phyloP scores from a whole-genome alignment of 2,329 filamentous ascomycete species.

The Fusarium graminum region DNA sequence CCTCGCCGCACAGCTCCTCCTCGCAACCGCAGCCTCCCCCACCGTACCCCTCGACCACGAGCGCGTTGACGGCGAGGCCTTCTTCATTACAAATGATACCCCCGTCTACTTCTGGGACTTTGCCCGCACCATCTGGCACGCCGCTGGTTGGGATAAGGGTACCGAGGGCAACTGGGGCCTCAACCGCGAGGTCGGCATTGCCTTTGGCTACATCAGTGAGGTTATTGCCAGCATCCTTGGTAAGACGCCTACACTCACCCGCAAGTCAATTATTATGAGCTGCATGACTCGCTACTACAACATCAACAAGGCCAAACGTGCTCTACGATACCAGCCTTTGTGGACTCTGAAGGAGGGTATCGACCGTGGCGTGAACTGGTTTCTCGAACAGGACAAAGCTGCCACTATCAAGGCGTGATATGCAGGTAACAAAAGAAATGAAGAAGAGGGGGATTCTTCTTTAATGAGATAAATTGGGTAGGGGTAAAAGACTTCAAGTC shows the following conservation, averaged over 20 bases:
- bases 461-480: constrained; percentile 16
- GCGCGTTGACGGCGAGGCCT: constrained; percentile 84
- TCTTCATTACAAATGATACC: constrained; percentile 90
- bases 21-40: constrained; percentile 68
- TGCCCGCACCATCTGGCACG: constrained; percentile 80
- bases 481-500: constrained; percentile 14
- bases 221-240: constrained; percentile 62
- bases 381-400: constrained; percentile 63
- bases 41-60: constrained; percentile 77
- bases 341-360: constrained; percentile 76
- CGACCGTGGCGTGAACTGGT: constrained; percentile 66
- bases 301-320: constrained; percentile 78
- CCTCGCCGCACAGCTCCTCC: constrained; percentile 80
- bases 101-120: constrained; percentile 95
- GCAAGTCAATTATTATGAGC: constrained; percentile 73
- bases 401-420: constrained; percentile 44
- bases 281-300: constrained; percentile 84
- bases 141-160: constrained; percentile 66
- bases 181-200: constrained; percentile 63
- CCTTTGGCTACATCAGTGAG: constrained; percentile 68
- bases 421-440: constrained; percentile 6
- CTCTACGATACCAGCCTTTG: constrained; percentile 77
- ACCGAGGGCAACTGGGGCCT: constrained; percentile 69
- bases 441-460: constrained; percentile 7
- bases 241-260: constrained; percentile 69